Conservation (phyloP, 2,329 filamentous ascomycete species). For the Fusarium sp. region DNA sequence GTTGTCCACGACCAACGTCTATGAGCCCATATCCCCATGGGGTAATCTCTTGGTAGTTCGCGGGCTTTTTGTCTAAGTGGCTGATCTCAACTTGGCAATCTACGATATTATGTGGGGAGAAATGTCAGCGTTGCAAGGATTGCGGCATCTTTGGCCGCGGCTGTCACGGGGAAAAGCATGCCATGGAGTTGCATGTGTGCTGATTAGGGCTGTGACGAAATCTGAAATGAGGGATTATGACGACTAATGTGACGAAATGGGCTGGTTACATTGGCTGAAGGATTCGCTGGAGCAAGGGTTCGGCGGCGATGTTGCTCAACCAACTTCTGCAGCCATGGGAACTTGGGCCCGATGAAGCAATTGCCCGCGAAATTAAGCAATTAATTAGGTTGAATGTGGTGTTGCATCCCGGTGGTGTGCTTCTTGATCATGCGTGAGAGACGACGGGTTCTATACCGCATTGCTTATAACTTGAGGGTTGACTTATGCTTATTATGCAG, state of each 20-base stretch:
- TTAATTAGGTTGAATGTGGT: neutral
- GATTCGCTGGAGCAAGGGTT: neutral
- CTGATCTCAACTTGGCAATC: slow-evolving; percentile 26
- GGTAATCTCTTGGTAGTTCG: slow-evolving; percentile 15
- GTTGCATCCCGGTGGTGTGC: neutral
- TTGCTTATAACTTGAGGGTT: neutral
- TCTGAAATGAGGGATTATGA: slow-evolving; percentile 10
- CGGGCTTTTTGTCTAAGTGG: slow-evolving; percentile 25
- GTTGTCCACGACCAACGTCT: slow-evolving; percentile 7
- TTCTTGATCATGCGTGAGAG: neutral
- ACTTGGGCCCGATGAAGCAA: neutral
- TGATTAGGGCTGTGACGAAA: neutral
- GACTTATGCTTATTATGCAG: slow-evolving; percentile 13
- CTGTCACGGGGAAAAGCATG: slow-evolving; percentile 3
- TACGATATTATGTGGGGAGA: slow-evolving; percentile 13
- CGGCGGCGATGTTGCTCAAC: neutral
- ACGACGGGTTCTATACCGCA: neutral
- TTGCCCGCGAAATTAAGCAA: neutral
- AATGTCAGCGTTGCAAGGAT: slow-evolving; percentile 22
- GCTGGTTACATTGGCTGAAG: neutral
- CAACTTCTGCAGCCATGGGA: slow-evolving; percentile 1
- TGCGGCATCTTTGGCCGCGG: slow-evolving; percentile 31
- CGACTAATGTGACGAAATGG: slow-evolving; percentile 8
- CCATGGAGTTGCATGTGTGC: slow-evolving; percentile 19
- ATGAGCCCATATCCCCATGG: slow-evolving; percentile 28